Base-by-base conservation (phyloP, 2,329 filamentous ascomycete species). In the Eurotiales sp. region DNA sequence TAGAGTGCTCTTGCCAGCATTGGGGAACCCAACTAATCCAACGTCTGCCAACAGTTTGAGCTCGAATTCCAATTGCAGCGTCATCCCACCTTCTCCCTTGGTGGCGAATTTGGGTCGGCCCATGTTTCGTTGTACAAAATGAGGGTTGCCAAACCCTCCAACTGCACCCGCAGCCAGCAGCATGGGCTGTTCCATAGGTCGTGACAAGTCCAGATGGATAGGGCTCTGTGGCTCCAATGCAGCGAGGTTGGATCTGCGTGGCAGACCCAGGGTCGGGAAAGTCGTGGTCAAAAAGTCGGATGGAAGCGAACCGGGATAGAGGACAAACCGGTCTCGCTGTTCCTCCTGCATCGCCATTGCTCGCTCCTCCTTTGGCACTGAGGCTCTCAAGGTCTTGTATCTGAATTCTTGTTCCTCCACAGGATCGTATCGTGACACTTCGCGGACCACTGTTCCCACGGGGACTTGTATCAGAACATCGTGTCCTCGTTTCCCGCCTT, bases 1-100 rank as follows among this genome's bases (percentile, higher is more conserved):
- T 1, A 99, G 78, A 0, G 93, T 97, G 65, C 88, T 95, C 72
- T 99, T 99, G 8, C 93, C 93, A 4, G 92, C 93, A 67, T 99
- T 99, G 1, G 93, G 93, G 14, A 97, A 81, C 1, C 93, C 93
- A 14, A 99, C 93, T 2, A 99, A 79, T 0, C 93, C 93, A 7
- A 99, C 87, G 69, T 99, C 93, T 4, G 93, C 93, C 36, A 99
- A 83, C 8, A 99, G 81, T 76, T 96, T 97, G 55, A 99, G 80
- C 68, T 99, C 93, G 12, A 99, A 80, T 64, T 95, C 85, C 30
- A 99, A 73, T 43, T 85, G 84, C 63, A 99, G 76, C 34, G 82
- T 85, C 61, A 93, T 83, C 32, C 89, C 88, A 11, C 81, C 77
- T 59, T 95, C 89, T 37, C 93, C 93, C 59, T 84, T 87, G 1